Percentiles rank a stretch among this genome's conserved stretches.
These are phyloP conservation scores for Datura wrightii DNA, from an alignment of 257 asterid species.

Conservation along the genomic window DNA sequence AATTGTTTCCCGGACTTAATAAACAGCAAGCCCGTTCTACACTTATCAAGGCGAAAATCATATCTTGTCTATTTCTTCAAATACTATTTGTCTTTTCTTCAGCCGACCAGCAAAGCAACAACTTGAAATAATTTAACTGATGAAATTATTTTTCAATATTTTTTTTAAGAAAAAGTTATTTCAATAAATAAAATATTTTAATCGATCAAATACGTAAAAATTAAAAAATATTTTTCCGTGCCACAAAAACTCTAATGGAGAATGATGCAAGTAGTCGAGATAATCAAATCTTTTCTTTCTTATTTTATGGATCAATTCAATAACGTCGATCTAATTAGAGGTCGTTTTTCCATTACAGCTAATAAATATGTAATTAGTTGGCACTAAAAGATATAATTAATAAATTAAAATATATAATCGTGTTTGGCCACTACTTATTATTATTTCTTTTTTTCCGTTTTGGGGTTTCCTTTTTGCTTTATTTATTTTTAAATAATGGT, in stretches of 20 bases:
- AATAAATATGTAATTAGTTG: background rate
- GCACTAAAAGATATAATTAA: background rate
- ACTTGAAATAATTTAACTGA: too few species aligned
- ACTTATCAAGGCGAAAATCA: too few species aligned
- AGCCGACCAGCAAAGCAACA: too few species aligned
- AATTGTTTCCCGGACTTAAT: background rate
- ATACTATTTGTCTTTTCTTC: background rate
- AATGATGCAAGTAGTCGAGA: background rate
- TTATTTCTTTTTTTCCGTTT: background rate
- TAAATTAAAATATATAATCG: background rate
- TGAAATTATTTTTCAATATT: too few species aligned
- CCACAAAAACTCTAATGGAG: background rate
- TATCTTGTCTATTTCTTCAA: background rate
- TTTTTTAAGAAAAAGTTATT: too few species aligned
- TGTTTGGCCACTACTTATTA: constrained; percentile 22
- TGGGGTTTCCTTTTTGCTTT: background rate
- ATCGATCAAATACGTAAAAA: background rate
- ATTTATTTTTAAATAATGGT: background rate
- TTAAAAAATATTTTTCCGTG: background rate
- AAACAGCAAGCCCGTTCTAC: rapidly evolving
- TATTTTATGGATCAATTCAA: background rate
- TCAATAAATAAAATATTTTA: too few species aligned
- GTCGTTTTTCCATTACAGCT: background rate
- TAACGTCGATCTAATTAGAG: background rate
- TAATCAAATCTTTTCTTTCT: background rate